Percentiles rank a stretch among this genome's conserved stretches.
phyloP scores from a whole-genome alignment of 495 filamentous ascomycete genomes.

The Tuber aestivum region DNA sequence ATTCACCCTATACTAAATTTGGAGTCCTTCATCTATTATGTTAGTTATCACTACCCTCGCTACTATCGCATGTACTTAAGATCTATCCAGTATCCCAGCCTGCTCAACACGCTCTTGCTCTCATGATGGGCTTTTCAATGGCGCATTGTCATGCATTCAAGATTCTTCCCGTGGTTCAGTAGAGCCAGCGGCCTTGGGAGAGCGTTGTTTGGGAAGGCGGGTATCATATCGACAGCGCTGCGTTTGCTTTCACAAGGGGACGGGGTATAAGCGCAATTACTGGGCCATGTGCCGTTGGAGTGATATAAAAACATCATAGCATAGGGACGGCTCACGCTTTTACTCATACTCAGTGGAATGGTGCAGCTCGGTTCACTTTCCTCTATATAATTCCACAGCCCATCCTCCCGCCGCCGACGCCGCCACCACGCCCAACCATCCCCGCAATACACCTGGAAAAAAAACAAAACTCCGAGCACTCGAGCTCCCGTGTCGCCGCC shows the following conservation, averaged over 20 bases:
- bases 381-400: no score
- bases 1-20: background rate
- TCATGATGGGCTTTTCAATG: background rate
- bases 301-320: no score
- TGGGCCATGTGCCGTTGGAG: background rate
- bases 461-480: no score
- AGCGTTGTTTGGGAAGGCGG: background rate
- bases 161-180: background rate
- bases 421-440: no score
- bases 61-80: background rate
- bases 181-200: no score
- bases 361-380: no score
- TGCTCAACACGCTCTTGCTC: background rate
- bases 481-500: no score
- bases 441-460: no score
- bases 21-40: background rate
- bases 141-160: background rate
- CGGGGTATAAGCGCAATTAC: background rate
- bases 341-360: no score
- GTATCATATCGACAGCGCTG: background rate
- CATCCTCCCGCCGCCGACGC: no score
- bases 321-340: no score
- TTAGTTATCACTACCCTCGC: background rate
- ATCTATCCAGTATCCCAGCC: background rate
- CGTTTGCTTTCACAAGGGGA: background rate